phyloP scores from a whole-genome alignment of 2,329 filamentous ascomycete genomes.

The Trichophyton mentagrophytes region DNA sequence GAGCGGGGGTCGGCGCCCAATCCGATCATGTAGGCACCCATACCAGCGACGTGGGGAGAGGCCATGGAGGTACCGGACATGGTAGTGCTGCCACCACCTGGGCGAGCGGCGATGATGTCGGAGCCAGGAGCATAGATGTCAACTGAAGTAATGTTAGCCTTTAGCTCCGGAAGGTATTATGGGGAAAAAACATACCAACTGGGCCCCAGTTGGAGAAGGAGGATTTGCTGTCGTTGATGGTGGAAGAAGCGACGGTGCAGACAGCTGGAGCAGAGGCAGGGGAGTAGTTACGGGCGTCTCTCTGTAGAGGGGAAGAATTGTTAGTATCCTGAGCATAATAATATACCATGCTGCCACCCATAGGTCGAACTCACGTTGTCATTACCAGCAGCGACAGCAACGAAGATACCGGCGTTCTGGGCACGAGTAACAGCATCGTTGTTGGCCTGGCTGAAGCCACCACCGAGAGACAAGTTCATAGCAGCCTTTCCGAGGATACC shows the following conservation, averaged over 20 bases:
- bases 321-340: not conserved
- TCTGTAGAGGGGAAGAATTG: constrained; percentile 9
- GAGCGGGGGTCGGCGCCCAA: constrained; percentile 36
- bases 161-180: constrained; percentile 13
- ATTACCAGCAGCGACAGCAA: constrained; percentile 33
- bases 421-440: constrained; percentile 30
- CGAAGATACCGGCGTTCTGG: constrained; percentile 27
- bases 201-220: constrained; percentile 31
- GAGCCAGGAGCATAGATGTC: constrained; percentile 48
- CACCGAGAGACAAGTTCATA: constrained; percentile 29
- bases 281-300: constrained; percentile 23
- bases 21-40: constrained; percentile 35
- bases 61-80: constrained; percentile 29
- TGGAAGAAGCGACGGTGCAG: constrained; percentile 33
- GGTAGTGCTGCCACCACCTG: constrained; percentile 35
- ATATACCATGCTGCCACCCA: not conserved
- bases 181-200: constrained; percentile 20
- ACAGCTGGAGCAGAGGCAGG: constrained; percentile 30
- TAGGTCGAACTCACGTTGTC: constrained; percentile 17
- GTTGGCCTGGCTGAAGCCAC: constrained; percentile 24
- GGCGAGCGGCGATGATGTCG: constrained; percentile 40
- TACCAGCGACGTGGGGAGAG: constrained; percentile 38
- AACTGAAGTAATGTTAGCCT: constrained; percentile 20
- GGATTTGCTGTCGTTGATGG: constrained; percentile 23
- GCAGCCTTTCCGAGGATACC: constrained; percentile 21